Conservation (phyloP, 345 rosid species). For the Populus pruinosa region DNA sequence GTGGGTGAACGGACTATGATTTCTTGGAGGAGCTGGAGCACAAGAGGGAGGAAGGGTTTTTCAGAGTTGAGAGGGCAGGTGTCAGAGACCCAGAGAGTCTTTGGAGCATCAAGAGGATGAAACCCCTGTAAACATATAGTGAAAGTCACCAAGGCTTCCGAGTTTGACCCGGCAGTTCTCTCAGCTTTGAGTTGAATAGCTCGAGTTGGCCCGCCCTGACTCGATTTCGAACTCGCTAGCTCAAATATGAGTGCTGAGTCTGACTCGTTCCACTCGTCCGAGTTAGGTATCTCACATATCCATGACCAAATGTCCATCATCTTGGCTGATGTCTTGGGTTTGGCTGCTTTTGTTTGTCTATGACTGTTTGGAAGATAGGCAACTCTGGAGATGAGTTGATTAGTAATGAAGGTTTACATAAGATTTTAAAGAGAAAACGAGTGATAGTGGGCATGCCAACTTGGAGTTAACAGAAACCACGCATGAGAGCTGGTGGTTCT, state of each 20-base stretch:
- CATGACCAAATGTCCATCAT: conserved; percentile 80
- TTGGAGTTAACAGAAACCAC: conserved; percentile 33
- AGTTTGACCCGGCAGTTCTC: conserved; percentile 27
- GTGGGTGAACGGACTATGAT: conserved; percentile 55
- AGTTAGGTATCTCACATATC: conserved; percentile 55
- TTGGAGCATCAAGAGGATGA: conserved; percentile 13
- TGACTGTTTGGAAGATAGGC: neutral
- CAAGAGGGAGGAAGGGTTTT: conserved; percentile 68
- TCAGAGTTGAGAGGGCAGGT: conserved; percentile 57
- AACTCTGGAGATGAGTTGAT: conserved; percentile 3
- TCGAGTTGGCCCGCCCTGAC: conserved; percentile 22
- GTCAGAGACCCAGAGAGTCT: conserved; percentile 71
- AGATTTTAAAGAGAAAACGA: conserved; percentile 39
- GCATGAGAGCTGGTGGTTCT: conserved; percentile 30
- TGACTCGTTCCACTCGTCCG: conserved; percentile 31
- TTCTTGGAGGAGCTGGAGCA: conserved; percentile 76
- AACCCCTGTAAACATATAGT: conserved; percentile 45
- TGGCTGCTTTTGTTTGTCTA: neutral
- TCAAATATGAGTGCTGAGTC: conserved; percentile 31
- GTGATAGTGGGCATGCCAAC: conserved; percentile 44
- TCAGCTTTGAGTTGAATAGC: conserved; percentile 58
- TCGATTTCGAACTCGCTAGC: conserved; percentile 36
- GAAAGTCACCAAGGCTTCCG: conserved; percentile 39
- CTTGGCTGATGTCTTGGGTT: neutral
- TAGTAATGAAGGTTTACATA: neutral